A percentile compares a stretch with the other conserved stretches of the same genome.
phyloP scores from a whole-genome alignment of 73 alveolate genomes.

The Blepharisma japonicum region DNA sequence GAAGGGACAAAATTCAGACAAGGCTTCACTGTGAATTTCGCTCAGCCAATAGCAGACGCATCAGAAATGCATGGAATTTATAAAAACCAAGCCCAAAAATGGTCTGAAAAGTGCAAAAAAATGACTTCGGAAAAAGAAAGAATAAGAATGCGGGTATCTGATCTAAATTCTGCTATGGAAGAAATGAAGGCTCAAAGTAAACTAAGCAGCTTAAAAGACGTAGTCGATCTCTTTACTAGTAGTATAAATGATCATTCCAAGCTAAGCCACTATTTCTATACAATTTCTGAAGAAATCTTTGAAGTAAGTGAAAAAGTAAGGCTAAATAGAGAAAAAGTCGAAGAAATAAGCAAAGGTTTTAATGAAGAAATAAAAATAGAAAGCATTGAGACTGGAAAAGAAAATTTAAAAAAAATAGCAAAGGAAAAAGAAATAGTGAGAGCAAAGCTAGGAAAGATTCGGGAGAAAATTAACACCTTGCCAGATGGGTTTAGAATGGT shows the following conservation, averaged over 20 bases:
- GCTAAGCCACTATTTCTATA: slow-evolving; percentile 25
- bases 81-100: slow-evolving; percentile 1
- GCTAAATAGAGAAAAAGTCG: not conserved
- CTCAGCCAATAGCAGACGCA: slow-evolving; percentile 24
- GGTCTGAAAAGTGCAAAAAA: not conserved
- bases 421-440: too few species aligned
- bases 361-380: too few species aligned
- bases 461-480: too few species aligned
- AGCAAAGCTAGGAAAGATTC: too few species aligned
- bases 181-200: not conserved
- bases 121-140: not conserved
- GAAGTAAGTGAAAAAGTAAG: not conserved
- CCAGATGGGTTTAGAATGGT: too few species aligned
- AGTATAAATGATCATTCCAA: not conserved
- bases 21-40: slow-evolving; percentile 22
- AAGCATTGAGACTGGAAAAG: too few species aligned
- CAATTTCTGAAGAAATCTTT: slow-evolving; percentile 6
- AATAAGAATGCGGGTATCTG: not conserved
- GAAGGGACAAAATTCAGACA: slow-evolving; percentile 15
- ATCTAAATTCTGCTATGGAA: slow-evolving; percentile 5
- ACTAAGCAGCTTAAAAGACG: not conserved
- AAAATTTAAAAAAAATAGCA: too few species aligned
- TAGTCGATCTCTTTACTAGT: not conserved
- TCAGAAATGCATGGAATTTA: not conserved
- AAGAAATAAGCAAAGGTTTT: too few species aligned